phyloP scores from a whole-genome alignment of 345 rosid genomes.

The Gossypium bickii region DNA sequence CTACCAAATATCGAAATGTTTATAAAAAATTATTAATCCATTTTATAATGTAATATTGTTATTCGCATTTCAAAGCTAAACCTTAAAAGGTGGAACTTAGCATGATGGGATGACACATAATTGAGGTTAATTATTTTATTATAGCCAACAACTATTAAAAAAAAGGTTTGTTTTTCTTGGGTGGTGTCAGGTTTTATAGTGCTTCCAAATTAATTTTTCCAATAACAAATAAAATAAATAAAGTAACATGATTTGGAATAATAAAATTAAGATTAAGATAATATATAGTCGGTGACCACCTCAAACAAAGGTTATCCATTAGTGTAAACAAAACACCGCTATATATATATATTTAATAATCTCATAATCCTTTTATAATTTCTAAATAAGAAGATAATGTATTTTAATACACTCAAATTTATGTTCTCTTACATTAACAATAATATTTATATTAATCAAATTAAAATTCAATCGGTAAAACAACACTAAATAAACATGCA shows the following conservation, averaged over 20 bases:
- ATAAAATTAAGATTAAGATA: not conserved
- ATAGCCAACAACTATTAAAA: not conserved
- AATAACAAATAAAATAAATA: too few species aligned
- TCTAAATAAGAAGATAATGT: rapidly evolving
- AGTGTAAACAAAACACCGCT: not conserved
- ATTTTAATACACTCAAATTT: too few species aligned
- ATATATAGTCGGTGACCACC: not conserved
- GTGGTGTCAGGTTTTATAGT: not conserved
- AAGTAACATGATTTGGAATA: not conserved
- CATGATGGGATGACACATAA: not conserved
- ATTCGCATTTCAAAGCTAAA: slow-evolving; percentile 1
- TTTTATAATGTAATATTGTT: not conserved
- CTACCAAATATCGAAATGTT: too few species aligned
- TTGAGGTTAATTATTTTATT: not conserved
- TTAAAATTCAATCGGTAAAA: too few species aligned
- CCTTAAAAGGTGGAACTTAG: not conserved
- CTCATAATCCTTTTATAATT: rapidly evolving
- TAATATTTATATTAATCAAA: too few species aligned
- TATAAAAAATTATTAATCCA: too few species aligned
- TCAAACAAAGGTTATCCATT: not conserved
- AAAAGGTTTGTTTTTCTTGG: not conserved
- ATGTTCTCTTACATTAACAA: rapidly evolving
- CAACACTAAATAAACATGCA: too few species aligned
- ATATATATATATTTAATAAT: not conserved
- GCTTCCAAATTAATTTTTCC: not conserved